Percentiles rank a stretch among this genome's conserved stretches.
Evolutionary conservation across 2,329 filamentous ascomycete species (phyloP).

Genomic region (Fusarium phyllophilum): DNA sequence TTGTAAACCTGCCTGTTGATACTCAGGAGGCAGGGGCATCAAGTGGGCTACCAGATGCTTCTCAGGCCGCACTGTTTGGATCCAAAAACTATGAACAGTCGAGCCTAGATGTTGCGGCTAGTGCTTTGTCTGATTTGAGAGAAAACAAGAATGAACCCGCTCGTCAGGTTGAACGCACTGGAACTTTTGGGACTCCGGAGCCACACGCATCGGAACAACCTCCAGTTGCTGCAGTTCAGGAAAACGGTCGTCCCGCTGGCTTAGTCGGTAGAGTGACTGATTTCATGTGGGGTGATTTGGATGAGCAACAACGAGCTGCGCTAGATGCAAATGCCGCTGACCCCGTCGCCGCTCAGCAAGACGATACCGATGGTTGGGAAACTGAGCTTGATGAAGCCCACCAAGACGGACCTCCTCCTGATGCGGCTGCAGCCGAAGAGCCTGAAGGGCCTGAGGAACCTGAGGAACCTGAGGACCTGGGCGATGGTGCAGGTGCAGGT

Average conservation of each 20-base stretch:
- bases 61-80: not conserved
- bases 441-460: conserved; percentile 54
- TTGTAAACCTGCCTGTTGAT: conserved; percentile 54
- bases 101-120: not conserved
- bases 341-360: conserved; percentile 50
- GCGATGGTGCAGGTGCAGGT: conserved; percentile 71
- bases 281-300: conserved; percentile 71
- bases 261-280: conserved; percentile 57
- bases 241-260: conserved; percentile 34
- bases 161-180: conserved; percentile 9
- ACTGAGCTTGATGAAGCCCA: conserved; percentile 51
- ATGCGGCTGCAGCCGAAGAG: conserved; percentile 35
- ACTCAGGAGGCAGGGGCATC: conserved; percentile 12
- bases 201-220: conserved; percentile 12
- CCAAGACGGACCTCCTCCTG: conserved; percentile 49
- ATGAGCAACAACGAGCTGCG: conserved; percentile 44
- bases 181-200: not conserved
- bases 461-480: conserved; percentile 60
- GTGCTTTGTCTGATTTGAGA: not conserved
- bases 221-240: conserved; percentile 16
- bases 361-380: conserved; percentile 45
- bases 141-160: not conserved
- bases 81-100: not conserved
- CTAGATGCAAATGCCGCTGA: conserved; percentile 57
- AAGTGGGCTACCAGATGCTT: not conserved